Conservation (phyloP, 345 rosid species). For the Raphanus raphanistrum region DNA sequence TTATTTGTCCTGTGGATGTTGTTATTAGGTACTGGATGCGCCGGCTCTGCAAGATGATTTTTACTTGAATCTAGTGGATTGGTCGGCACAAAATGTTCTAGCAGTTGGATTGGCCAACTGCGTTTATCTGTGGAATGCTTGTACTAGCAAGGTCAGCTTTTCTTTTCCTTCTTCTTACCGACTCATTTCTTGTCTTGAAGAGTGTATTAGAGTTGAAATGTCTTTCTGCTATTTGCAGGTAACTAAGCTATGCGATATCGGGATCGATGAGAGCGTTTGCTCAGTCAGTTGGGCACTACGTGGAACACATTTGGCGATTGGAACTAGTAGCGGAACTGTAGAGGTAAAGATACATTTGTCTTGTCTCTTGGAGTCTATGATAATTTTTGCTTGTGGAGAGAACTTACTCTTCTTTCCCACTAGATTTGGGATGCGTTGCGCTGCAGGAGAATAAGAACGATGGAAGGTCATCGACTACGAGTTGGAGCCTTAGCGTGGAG, state of each 20-base stretch:
- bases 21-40: slow-evolving; percentile 85
- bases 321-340: slow-evolving; percentile 83
- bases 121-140: slow-evolving; percentile 99
- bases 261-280: slow-evolving; percentile 81
- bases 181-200: neutral
- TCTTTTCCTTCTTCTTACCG: neutral
- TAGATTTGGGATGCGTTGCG: slow-evolving; percentile 94
- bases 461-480: slow-evolving; percentile 96
- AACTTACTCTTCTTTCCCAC: neutral
- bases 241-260: slow-evolving; percentile 93
- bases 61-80: slow-evolving; percentile 92
- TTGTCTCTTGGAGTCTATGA: neutral
- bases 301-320: slow-evolving; percentile 84
- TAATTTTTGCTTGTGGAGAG: neutral
- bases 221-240: slow-evolving; percentile 49
- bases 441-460: slow-evolving; percentile 77
- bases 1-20: neutral
- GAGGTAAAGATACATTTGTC: slow-evolving; percentile 51
- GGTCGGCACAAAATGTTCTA: slow-evolving; percentile 94
- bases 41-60: slow-evolving; percentile 99
- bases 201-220: slow-evolving; percentile 3
- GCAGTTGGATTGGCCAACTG: slow-evolving; percentile 95
- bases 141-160: slow-evolving; percentile 80
- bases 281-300: slow-evolving; percentile 96
- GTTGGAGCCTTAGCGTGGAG: slow-evolving; percentile 98